Percentiles rank a stretch among this genome's conserved stretches.
These are phyloP conservation scores for Acrocalymma vagum DNA, from an alignment of 2,329 filamentous ascomycete species.

Conservation along the genomic window DNA sequence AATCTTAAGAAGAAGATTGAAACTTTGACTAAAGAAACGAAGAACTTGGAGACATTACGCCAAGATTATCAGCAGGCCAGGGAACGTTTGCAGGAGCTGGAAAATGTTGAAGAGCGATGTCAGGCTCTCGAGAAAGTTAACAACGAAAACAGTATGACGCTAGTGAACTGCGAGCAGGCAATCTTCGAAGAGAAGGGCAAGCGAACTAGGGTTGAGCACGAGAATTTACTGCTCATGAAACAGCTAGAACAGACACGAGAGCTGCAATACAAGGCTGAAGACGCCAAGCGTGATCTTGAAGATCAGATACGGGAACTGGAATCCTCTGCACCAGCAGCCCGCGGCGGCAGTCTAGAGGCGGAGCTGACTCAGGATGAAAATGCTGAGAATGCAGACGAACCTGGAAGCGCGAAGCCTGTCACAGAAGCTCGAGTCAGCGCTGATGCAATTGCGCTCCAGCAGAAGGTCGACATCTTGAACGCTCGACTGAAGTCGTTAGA, in stretches of 20 bases:
- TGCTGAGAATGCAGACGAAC: conserved; percentile 31
- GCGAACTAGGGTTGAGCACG: conserved; percentile 57
- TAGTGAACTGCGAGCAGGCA: conserved; percentile 60
- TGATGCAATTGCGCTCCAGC: conserved; percentile 48
- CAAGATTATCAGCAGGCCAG: conserved; percentile 55
- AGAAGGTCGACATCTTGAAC: conserved; percentile 50
- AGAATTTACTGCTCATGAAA: conserved; percentile 56
- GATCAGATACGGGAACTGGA: conserved; percentile 54
- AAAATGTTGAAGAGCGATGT: conserved; percentile 54
- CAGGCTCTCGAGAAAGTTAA: conserved; percentile 58
- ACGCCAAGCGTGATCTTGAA: conserved; percentile 57
- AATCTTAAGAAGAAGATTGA: conserved; percentile 64
- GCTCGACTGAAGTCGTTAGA: conserved; percentile 48
- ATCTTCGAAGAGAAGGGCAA: conserved; percentile 61
- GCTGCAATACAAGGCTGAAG: conserved; percentile 57
- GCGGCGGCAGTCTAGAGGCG: conserved; percentile 48
- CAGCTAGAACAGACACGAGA: conserved; percentile 58
- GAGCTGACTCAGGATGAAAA: conserved; percentile 48
- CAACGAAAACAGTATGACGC: conserved; percentile 59
- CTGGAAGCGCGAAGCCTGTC: conserved; percentile 19
- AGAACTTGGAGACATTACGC: conserved; percentile 51
- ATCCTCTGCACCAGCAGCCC: conserved; percentile 35
- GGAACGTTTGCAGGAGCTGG: conserved; percentile 55
- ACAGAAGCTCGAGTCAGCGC: conserved; percentile 36
- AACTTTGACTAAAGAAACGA: conserved; percentile 57